Percentiles rank a stretch among this genome's conserved stretches.
Evolutionary conservation across 1,139 yeast species (phyloP).

Genomic region (Blastobotrys proliferans): DNA sequence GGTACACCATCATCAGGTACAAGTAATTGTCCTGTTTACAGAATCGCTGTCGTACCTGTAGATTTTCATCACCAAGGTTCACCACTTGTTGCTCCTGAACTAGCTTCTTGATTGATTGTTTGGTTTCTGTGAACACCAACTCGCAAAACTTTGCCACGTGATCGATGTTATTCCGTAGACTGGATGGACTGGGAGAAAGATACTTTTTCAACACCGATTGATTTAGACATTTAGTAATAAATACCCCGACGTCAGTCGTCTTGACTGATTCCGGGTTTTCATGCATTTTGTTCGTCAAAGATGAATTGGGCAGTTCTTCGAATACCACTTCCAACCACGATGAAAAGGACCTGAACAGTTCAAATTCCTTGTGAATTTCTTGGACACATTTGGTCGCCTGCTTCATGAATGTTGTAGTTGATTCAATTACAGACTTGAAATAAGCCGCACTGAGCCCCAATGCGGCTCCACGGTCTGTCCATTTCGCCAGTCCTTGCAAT

Average conservation of each 20-base stretch:
- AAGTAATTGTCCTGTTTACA: conserved; percentile 1
- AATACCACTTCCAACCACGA: conserved; percentile 34
- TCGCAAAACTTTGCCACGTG: not conserved
- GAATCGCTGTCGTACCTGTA: not conserved
- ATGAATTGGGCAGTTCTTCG: conserved; percentile 22
- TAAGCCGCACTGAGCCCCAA: conserved; percentile 35
- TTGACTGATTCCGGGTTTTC: conserved; percentile 22
- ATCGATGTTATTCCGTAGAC: no score
- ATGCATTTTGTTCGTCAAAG: conserved; percentile 16
- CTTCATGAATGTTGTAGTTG: conserved; percentile 38
- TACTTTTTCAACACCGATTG: conserved; percentile 12
- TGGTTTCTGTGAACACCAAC: conserved; percentile 17
- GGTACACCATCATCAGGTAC: conserved; percentile 5
- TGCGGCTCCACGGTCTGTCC: conserved; percentile 36
- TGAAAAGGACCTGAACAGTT: conserved; percentile 47
- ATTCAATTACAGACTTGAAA: conserved; percentile 30
- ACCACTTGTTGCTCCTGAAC: conserved; percentile 4
- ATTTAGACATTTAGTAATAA: conserved; percentile 20
- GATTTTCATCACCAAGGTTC: not conserved
- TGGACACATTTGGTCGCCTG: conserved; percentile 42
- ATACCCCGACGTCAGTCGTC: conserved; percentile 25
- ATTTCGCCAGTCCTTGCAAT: conserved; percentile 44
- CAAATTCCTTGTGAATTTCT: conserved; percentile 51
- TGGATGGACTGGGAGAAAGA: not conserved
- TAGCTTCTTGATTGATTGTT: conserved; percentile 16